Percentiles rank a stretch among this genome's conserved stretches.
Evolutionary conservation across 2,329 filamentous ascomycete genomes (phyloP).

Genomic region (Fusarium kyushuense): DNA sequence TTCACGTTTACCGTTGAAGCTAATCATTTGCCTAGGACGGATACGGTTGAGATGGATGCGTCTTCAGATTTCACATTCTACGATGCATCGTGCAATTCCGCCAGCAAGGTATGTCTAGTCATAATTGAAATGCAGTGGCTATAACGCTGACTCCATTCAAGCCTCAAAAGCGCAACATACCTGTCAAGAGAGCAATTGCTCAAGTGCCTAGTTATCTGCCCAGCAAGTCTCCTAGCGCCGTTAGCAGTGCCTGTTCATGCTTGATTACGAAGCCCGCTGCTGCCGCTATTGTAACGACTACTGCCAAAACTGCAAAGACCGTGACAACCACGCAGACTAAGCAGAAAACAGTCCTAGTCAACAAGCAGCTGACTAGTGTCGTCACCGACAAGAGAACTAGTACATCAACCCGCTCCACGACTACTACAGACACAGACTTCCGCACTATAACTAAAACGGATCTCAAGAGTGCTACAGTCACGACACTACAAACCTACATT

Average conservation of each 20-base stretch:
- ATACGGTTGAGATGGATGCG: neutral
- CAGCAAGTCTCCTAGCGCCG: neutral
- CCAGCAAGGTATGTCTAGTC: neutral
- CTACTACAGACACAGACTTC: neutral
- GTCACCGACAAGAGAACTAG: neutral
- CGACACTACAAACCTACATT: neutral
- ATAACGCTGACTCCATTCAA: neutral
- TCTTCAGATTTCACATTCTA: neutral
- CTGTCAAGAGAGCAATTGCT: neutral
- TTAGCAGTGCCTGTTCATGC: conserved; percentile 5
- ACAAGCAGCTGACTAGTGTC: neutral
- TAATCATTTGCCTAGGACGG: neutral
- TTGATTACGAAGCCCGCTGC: neutral
- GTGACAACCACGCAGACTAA: neutral
- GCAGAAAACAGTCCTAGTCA: neutral
- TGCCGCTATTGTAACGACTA: neutral
- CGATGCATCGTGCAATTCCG: neutral
- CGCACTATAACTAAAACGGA: neutral
- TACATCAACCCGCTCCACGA: accelerated
- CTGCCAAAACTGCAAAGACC: neutral
- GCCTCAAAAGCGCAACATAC: neutral
- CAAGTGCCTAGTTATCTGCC: neutral
- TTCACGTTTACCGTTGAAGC: too few species aligned
- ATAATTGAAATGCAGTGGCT: too few species aligned
- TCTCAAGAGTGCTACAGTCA: neutral